Evolutionary conservation across 768 basidiomycete genomes (phyloP).

Genomic region (Boletellus sp.): DNA sequence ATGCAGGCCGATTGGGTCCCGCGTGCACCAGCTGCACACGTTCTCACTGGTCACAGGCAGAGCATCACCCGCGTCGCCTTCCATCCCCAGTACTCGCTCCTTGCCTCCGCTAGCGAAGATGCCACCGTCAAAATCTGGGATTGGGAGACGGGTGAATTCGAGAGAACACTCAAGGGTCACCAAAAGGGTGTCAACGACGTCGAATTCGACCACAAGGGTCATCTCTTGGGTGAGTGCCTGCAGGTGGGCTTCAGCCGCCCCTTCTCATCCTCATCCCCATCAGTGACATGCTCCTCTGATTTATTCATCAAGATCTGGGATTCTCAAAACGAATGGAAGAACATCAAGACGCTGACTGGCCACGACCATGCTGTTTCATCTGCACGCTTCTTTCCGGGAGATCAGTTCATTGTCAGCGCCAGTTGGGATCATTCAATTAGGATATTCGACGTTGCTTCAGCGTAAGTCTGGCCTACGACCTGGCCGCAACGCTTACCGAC

Average conservation of each 20-base stretch:
- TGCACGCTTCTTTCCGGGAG: conserved; percentile 81
- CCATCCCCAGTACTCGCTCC: conserved; percentile 78
- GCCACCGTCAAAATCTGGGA: conserved; percentile 93
- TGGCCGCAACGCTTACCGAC: conserved; percentile 9
- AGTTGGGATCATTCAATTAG: conserved; percentile 85
- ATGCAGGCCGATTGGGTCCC: conserved; percentile 86
- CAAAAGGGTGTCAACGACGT: conserved; percentile 85
- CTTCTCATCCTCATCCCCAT: conserved; percentile 2
- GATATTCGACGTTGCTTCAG: conserved; percentile 82
- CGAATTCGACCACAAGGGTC: conserved; percentile 85
- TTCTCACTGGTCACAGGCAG: conserved; percentile 70
- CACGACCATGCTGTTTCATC: conserved; percentile 91
- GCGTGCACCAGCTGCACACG: conserved; percentile 76
- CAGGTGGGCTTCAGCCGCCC: not conserved
- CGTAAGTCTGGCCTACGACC: conserved; percentile 45
- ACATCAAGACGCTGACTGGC: conserved; percentile 79
- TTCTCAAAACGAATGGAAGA: conserved; percentile 85
- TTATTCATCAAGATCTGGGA: conserved; percentile 94
- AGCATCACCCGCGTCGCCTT: conserved; percentile 79
- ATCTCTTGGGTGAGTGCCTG: conserved; percentile 58
- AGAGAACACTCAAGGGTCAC: conserved; percentile 88
- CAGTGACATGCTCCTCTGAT: conserved; percentile 72
- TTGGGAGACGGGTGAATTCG: conserved; percentile 94
- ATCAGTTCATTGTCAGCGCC: conserved; percentile 79
- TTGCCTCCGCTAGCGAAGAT: conserved; percentile 87